Evolutionary conservation across 768 basidiomycete genomes (phyloP), one percentile per base, ranked within the genome.

Genomic region (Asterophora lycoperdoides): DNA sequence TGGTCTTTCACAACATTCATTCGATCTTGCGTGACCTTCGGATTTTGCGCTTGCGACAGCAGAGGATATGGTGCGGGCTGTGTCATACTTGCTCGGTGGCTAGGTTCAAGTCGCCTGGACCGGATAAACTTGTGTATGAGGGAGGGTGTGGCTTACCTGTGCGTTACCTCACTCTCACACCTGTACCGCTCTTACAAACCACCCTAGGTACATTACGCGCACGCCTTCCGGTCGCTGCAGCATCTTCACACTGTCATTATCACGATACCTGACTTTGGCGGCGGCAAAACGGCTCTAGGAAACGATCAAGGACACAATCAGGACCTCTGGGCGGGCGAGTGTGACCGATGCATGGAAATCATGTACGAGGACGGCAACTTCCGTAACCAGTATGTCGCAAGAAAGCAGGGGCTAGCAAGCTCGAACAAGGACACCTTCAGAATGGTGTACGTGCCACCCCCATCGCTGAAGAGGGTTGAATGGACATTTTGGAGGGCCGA

Each of bases 291-390:
- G 18, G 56, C 35, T 1, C 45, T 59, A 6, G 55, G 48, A n/a
- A 41, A 63, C 17, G 53, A 40, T 13, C 45, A 49, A 34, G 52
- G 61, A 46, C 49, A 52, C 6, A 53, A 56, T 36, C 38, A 42
- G 23, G 55, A 64, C 30, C 33, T 64, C n/a, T 72, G 69, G 70
- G 53, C 63, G 1, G 70, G 70, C 11, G 70, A 70, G 55, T 70
- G 70, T 41, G 64, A 68, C 41, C 58, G 59, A 9, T 72, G 69
- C 40, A 68, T 70, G 51, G 52, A 51, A n/a, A 51, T 69, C 19
- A 61, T 70, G 62, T 68, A 69, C 51, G 64, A 60, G 8, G 67
- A 70, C 43, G 49, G 53, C 2, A 41, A 36, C 3, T 72, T 72
- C 48, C 60, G 60, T 8, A 57, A 56, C 15, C 33, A 33, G 14